Base-by-base conservation (phyloP, 2,329 filamentous ascomycete genomes). In the Ceratocystis diversiconidia region DNA sequence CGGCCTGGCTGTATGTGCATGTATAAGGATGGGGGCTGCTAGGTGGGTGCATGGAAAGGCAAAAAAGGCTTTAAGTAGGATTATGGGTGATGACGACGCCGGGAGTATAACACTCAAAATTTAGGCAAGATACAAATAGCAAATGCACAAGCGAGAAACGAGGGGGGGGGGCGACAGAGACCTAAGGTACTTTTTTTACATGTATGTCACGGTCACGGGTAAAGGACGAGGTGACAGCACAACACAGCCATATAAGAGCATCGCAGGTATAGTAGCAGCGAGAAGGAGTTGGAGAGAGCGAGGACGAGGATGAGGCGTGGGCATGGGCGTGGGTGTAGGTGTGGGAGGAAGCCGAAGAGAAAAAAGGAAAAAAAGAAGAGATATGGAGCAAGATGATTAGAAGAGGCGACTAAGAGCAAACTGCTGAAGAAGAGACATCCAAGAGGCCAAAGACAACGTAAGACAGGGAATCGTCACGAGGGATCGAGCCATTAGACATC, bases 61-160 rank as follows among this genome's bases (percentile, higher is more conserved):
- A n/a, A 59, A 3, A 22, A 8, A 28, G n/a, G 17, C 52, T 59
- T 32, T 59, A 36, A 59, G 28, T 28, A 59, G 28, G 52, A 59
- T 30, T 59, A 30, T 50, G 22, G 44, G n/a, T 59, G 52, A 59
- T 59, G 52, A 59, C 52, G 52, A 59, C 52, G 52, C 52, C 15
- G 32, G 36, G 36, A 12, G 8, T 10, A 41, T 41, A 12, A 12
- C 36, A 3, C 36, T 12, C 36, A 41, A 12, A 36, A 12, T 41
- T 41, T 12, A 12, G 36, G 52, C 28, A 25, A 22, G 48, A 59
- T n/a, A 8, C 17, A 59, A 25, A 36, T 7, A 36, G 15, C 52
- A 59, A 19, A 48, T 2, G 44, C 10, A 48, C 15, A 19, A 48
- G 15, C 17, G n/a, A 19, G 44, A 48, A 19, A 19, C 15, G n/a